Base-by-base conservation (phyloP, 805 yeast species). In the Wickerhamomyces rabaulensis region DNA sequence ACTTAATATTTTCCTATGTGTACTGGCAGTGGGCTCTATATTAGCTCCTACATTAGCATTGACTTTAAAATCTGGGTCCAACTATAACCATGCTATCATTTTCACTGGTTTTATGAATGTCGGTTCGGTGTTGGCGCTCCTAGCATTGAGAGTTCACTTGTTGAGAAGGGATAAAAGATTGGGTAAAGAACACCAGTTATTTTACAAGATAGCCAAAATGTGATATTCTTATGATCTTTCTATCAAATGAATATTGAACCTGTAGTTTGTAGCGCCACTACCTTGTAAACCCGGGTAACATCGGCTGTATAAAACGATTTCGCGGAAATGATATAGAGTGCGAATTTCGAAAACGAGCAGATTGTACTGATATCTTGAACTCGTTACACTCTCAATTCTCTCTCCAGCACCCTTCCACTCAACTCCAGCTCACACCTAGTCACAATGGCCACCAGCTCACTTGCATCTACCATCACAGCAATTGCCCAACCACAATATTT, bases 401-500 rank as follows among this genome's bases (percentile, higher is more conserved):
- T 27, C 31, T 27, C 13, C 31, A 12, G n/a, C 27, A 25, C 37
- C 26, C 29, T 7, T n/a, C 27, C 17, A 29, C 15, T 13, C 22
- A 20, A 25, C 42, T 22, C 10, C 20, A 3, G 16, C 7, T 23
- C 23, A 40, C 17, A 27, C 10, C 8, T 12, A 15, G 5, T n/a
- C 7, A 31, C 39, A 20, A 36, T 36, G 39, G 16, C 39, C 15
- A 20, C 22, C n/a, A 27, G 31, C 31, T 36, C 39, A 3, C 22
- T 36, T 12, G 13, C n/a, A 6, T 19, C 39, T 13, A 37, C 49
- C 16, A 21, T 50, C 33, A 22, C 80, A 74, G 39, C 26, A 9
- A 41, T 48, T n/a, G 19, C 44, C 31, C 29, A 38, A 15, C 62
- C 64, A 40, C 77, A 76, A 57, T 84, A 80, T 63, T 86, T 88